Evolutionary conservation across 179 eudicot genomes (phyloP).

Genomic region (Silene noctiflora): DNA sequence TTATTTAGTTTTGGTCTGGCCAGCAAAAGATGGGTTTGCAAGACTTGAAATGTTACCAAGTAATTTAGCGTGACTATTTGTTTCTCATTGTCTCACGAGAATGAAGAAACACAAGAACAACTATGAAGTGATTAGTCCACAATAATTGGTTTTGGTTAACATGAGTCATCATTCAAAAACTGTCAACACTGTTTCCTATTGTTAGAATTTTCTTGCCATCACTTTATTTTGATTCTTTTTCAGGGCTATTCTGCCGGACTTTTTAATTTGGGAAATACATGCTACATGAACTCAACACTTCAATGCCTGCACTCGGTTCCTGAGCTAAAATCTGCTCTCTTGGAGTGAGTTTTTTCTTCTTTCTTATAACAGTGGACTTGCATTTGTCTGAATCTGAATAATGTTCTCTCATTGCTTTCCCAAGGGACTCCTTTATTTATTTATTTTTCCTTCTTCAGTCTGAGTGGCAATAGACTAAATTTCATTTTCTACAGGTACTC

Average conservation of each 20-base stretch:
- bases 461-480: background rate
- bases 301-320: slow-evolving; percentile 96
- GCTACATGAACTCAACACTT: slow-evolving; percentile 93
- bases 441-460: too few species aligned
- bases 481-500: slow-evolving; percentile 52
- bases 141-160: too few species aligned
- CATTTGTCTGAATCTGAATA: background rate
- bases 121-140: too few species aligned
- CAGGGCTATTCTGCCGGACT: slow-evolving; percentile 95
- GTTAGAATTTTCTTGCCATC: slow-evolving; percentile 1
- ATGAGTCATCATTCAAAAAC: too few species aligned
- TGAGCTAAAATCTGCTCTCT: slow-evolving; percentile 82
- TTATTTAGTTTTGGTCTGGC: too few species aligned
- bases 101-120: too few species aligned
- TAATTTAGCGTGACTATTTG: too few species aligned
- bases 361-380: background rate
- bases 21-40: too few species aligned
- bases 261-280: slow-evolving; percentile 87
- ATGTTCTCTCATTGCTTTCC: background rate
- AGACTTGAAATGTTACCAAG: too few species aligned
- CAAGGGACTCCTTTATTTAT: background rate
- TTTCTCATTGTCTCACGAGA: too few species aligned
- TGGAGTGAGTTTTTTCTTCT: slow-evolving; percentile 44
- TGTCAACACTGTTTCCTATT: background rate
- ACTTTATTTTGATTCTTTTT: slow-evolving; percentile 9